A percentile compares a stretch with the other conserved stretches of the same genome.
phyloP scores from a whole-genome alignment of 345 rosid species.

The Eucalyptus tenuipes region DNA sequence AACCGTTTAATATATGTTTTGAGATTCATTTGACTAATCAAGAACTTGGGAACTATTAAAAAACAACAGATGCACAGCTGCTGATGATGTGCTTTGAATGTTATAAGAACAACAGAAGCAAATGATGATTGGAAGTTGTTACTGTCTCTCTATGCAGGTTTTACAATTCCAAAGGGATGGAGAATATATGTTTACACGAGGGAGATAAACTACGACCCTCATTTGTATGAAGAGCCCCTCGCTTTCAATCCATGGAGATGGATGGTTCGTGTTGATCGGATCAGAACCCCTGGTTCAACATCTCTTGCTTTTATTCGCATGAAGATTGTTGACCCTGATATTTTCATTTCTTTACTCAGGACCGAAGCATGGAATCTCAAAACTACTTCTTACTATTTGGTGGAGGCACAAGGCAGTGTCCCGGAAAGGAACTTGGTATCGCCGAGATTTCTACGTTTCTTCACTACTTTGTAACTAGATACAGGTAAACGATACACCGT shows the following conservation, averaged over 20 bases:
- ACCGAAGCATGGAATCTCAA: slow-evolving; percentile 53
- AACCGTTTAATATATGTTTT: not conserved
- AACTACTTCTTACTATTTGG: slow-evolving; percentile 61
- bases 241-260: slow-evolving; percentile 84
- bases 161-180: slow-evolving; percentile 39
- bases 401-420: slow-evolving; percentile 79
- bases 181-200: slow-evolving; percentile 57
- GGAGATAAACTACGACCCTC: slow-evolving; percentile 63
- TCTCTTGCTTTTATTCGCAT: not conserved
- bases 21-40: not conserved
- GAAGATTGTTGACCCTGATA: not conserved
- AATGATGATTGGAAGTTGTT: not conserved
- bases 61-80: not conserved
- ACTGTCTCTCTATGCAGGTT: slow-evolving; percentile 7
- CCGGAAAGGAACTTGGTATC: slow-evolving; percentile 87
- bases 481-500: slow-evolving; percentile 23
- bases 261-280: slow-evolving; percentile 20
- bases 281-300: not conserved
- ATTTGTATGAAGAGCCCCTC: slow-evolving; percentile 47
- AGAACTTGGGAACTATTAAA: not conserved
- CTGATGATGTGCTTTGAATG: not conserved
- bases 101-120: not conserved
- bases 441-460: slow-evolving; percentile 77
- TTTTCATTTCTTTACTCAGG: slow-evolving; percentile 16
- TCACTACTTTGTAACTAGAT: slow-evolving; percentile 78